Evolutionary conservation across 805 yeast genomes (phyloP).

Genomic region (Candida methanosorbosa): DNA sequence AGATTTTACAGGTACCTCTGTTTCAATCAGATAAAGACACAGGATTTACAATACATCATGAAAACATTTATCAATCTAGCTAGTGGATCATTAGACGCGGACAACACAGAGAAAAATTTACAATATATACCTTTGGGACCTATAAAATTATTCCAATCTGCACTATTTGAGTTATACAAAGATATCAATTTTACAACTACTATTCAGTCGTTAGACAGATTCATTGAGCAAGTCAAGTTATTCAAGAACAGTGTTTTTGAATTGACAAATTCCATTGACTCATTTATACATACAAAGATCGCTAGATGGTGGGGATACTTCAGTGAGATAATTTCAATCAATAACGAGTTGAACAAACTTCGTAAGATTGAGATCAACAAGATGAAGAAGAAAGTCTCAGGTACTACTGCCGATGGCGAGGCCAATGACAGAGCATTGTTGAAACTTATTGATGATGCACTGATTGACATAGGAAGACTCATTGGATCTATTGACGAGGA

Average conservation of each 20-base stretch:
- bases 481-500: slow-evolving; percentile 7
- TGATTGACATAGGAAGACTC: slow-evolving; percentile 9
- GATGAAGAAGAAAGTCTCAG: neutral
- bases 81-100: slow-evolving; percentile 5
- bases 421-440: neutral
- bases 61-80: slow-evolving; percentile 4
- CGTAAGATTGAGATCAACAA: slow-evolving; percentile 7
- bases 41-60: slow-evolving; percentile 20
- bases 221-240: slow-evolving; percentile 8
- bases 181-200: slow-evolving; percentile 1
- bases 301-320: slow-evolving; percentile 37
- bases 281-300: slow-evolving; percentile 25
- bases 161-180: slow-evolving; percentile 2
- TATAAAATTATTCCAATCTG: slow-evolving; percentile 1
- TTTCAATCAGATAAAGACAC: slow-evolving; percentile 20
- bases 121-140: slow-evolving; percentile 4
- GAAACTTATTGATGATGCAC: slow-evolving; percentile 3
- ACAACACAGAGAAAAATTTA: neutral
- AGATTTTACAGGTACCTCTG: slow-evolving; percentile 29
- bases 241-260: slow-evolving; percentile 13
- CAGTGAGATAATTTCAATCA: slow-evolving; percentile 29
- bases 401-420: neutral
- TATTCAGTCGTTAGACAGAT: slow-evolving; percentile 2
- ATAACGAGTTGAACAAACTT: slow-evolving; percentile 20
- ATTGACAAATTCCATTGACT: slow-evolving; percentile 22